A percentile compares a stretch with the other conserved stretches of the same genome.
phyloP scores from a whole-genome alignment of 2,329 filamentous ascomycete species.

The Exophiala spinifera region DNA sequence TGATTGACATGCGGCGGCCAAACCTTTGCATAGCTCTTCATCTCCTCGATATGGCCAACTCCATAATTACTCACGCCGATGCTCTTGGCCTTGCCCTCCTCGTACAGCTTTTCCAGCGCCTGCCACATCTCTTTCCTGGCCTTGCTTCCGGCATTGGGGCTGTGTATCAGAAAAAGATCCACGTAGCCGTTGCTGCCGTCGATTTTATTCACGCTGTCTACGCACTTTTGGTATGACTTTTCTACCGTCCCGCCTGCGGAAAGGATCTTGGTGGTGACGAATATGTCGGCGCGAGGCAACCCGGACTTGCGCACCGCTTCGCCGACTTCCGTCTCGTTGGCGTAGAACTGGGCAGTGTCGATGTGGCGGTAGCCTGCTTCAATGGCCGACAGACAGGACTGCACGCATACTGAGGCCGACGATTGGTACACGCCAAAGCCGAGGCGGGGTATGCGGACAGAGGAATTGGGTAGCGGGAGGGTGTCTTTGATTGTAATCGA shows the following conservation, averaged over 20 bases:
- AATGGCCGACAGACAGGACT: conserved; percentile 58
- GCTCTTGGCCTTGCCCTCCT: conserved; percentile 58
- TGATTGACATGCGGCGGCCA: conserved; percentile 74
- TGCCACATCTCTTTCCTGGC: conserved; percentile 63
- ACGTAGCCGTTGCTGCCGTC: conserved; percentile 60
- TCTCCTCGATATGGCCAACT: conserved; percentile 64
- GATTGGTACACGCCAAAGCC: conserved; percentile 71
- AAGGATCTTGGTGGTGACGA: conserved; percentile 69
- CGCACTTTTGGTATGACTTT: conserved; percentile 56
- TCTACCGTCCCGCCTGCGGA: conserved; percentile 53
- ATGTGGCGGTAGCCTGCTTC: conserved; percentile 56
- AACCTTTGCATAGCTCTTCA: conserved; percentile 61
- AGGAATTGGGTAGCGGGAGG: conserved; percentile 50
- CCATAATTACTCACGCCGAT: conserved; percentile 75
- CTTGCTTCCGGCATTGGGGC: conserved; percentile 54
- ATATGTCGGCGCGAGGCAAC: conserved; percentile 58
- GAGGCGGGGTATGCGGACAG: conserved; percentile 59
- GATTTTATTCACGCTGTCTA: conserved; percentile 63
- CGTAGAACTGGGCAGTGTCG: conserved; percentile 65
- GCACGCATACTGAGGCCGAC: conserved; percentile 51
- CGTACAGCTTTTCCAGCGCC: conserved; percentile 60
- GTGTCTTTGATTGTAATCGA: conserved; percentile 47
- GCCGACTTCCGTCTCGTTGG: conserved; percentile 66
- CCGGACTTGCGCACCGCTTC: conserved; percentile 58
- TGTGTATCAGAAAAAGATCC: conserved; percentile 70